Percentiles rank a stretch among this genome's conserved stretches.
phyloP scores from a whole-genome alignment of 2,329 filamentous ascomycete genomes.

The Lanzia echinophila region DNA sequence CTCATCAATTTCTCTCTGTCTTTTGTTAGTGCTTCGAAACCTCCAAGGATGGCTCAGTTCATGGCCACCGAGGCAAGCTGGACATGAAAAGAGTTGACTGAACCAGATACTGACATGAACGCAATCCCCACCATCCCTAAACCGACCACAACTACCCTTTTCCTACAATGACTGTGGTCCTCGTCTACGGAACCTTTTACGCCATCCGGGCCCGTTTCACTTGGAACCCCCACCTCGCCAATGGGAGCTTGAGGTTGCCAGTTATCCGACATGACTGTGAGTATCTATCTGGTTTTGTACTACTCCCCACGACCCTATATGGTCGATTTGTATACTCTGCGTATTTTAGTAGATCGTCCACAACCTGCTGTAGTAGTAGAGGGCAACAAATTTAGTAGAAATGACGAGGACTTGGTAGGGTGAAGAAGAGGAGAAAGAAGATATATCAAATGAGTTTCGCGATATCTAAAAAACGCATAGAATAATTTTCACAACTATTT shows the following conservation, averaged over 20 bases:
- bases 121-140: conserved; percentile 88
- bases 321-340: no score
- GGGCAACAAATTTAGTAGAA: no score
- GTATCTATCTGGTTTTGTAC: no score
- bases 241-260: conserved; percentile 24
- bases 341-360: no score
- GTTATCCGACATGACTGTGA: conserved; percentile 22
- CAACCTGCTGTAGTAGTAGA: no score
- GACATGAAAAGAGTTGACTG: background rate
- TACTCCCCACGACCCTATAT: no score
- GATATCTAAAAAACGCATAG: background rate
- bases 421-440: no score
- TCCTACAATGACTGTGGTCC: conserved; percentile 35
- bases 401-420: no score
- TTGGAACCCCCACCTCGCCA: conserved; percentile 18
- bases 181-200: conserved; percentile 20
- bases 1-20: conserved; percentile 81
- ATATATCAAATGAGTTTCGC: background rate
- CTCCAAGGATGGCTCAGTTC: no score
- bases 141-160: conserved; percentile 74
- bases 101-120: conserved; percentile 63
- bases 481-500: no score
- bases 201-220: conserved; percentile 21
- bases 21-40: background rate
- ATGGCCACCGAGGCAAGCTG: no score